Conservation (phyloP, 805 yeast genomes). For the Kuraishia piskuri region DNA sequence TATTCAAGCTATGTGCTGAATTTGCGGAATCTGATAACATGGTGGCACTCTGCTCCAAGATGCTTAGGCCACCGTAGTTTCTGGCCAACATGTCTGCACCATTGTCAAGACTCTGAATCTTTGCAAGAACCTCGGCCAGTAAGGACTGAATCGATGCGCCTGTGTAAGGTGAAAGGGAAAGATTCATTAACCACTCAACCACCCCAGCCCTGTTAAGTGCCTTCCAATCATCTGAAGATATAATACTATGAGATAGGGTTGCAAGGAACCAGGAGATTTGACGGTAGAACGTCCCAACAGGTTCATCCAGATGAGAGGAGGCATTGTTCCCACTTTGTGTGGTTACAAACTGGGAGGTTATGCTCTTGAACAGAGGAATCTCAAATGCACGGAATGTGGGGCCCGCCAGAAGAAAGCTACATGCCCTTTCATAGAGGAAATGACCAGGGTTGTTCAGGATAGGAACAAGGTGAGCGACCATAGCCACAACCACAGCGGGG, state of each 20-base stretch:
- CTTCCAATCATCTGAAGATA: slow-evolving; percentile 40
- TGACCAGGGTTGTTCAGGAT: slow-evolving; percentile 65
- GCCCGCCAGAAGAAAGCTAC: slow-evolving; percentile 53
- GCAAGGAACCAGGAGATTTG: slow-evolving; percentile 63
- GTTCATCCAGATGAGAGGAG: slow-evolving; percentile 27
- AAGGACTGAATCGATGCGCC: slow-evolving; percentile 28
- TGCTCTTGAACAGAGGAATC: slow-evolving; percentile 35
- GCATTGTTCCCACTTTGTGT: slow-evolving; percentile 10
- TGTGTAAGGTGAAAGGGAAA: slow-evolving; percentile 42
- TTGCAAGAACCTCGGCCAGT: slow-evolving; percentile 33
- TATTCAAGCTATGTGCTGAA: background rate
- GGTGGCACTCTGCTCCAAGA: background rate
- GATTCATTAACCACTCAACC: slow-evolving; percentile 59
- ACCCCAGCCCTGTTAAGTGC: slow-evolving; percentile 44
- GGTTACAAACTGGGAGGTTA: slow-evolving; percentile 20
- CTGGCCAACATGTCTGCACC: slow-evolving; percentile 1
- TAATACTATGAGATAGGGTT: slow-evolving; percentile 37
- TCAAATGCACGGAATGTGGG: slow-evolving; percentile 34
- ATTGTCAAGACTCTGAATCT: slow-evolving; percentile 19
- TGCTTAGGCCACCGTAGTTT: background rate
- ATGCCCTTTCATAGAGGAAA: slow-evolving; percentile 61
- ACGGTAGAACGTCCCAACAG: slow-evolving; percentile 33
- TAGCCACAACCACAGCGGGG: slow-evolving; percentile 43
- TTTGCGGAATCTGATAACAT: background rate
- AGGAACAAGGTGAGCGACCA: slow-evolving; percentile 47